Percentiles rank a stretch among this genome's conserved stretches.
phyloP scores from a whole-genome alignment of 2,329 filamentous ascomycete genomes.

The Beauveria brongniartii region DNA sequence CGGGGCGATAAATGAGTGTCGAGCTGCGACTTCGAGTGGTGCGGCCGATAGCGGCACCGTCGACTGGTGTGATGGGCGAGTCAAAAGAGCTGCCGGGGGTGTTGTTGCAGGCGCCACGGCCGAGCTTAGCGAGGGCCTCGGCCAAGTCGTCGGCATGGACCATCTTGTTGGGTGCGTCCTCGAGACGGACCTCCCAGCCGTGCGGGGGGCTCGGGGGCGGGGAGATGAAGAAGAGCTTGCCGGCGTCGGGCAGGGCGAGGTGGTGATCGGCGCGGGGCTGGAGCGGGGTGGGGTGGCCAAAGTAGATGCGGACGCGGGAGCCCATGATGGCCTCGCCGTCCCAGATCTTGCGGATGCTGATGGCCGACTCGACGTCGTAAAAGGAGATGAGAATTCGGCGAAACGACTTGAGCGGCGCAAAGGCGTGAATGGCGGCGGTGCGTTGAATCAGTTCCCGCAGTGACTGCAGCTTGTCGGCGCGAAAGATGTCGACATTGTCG shows the following conservation, averaged over 20 bases:
- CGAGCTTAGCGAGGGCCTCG: conserved; percentile 55
- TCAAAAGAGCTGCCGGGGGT: conserved; percentile 14
- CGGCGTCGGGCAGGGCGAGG: conserved; percentile 58
- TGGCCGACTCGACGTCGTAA: conserved; percentile 59
- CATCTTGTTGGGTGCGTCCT: conserved; percentile 62
- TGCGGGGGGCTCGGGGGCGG: conserved; percentile 61
- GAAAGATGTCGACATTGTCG: conserved; percentile 64
- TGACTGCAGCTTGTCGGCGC: conserved; percentile 62
- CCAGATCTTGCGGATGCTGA: conserved; percentile 62
- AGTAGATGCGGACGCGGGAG: conserved; percentile 60
- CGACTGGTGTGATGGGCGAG: conserved; percentile 34
- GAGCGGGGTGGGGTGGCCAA: conserved; percentile 54
- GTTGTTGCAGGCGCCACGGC: conserved; percentile 31
- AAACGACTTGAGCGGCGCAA: conserved; percentile 75
- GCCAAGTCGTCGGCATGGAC: conserved; percentile 63
- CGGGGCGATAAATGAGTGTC: conserved; percentile 57
- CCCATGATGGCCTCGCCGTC: conserved; percentile 69
- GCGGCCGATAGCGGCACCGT: conserved; percentile 21
- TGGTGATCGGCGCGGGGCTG: conserved; percentile 49
- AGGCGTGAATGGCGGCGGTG: conserved; percentile 67
- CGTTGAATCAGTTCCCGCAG: conserved; percentile 63
- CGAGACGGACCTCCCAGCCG: conserved; percentile 59
- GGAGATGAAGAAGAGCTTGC: conserved; percentile 66
- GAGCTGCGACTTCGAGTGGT: conserved; percentile 49
- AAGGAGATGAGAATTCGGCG: conserved; percentile 75